phyloP scores from a whole-genome alignment of 768 basidiomycete genomes.

The Rhodotorula toruloides region DNA sequence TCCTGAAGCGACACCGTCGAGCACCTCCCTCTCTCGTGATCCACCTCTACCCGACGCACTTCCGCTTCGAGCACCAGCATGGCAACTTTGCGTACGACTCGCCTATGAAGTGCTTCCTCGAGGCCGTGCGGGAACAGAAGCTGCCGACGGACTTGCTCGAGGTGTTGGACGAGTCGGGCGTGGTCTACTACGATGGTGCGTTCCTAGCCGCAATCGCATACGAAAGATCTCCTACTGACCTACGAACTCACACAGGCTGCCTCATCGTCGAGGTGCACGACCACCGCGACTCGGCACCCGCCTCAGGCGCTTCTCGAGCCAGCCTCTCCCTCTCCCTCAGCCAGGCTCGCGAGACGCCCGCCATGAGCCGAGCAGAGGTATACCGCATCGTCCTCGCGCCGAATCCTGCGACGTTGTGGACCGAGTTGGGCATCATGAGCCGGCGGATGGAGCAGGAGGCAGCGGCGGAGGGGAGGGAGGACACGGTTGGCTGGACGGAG shows the following conservation, averaged over 20 bases:
- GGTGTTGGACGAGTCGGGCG: constrained; percentile 44
- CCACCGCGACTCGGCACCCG: constrained; percentile 40
- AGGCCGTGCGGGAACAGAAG: constrained; percentile 48
- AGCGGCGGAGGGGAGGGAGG: constrained; percentile 21
- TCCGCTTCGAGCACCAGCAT: constrained; percentile 50
- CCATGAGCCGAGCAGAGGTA: constrained; percentile 26
- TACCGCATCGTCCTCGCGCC: constrained; percentile 45
- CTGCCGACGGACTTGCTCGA: constrained; percentile 48
- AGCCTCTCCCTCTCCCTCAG: constrained; percentile 15
- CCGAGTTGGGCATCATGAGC: constrained; percentile 40
- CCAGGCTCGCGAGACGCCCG: constrained; percentile 23
- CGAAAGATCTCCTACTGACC: constrained; percentile 34
- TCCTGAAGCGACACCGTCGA: constrained; percentile 49
- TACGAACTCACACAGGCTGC: constrained; percentile 43
- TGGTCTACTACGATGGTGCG: constrained; percentile 39
- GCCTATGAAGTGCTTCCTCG: constrained; percentile 51
- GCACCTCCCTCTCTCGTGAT: constrained; percentile 48
- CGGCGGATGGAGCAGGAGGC: constrained; percentile 14
- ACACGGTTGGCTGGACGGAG: constrained; percentile 45
- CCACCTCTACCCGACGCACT: constrained; percentile 48
- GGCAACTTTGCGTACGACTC: constrained; percentile 48
- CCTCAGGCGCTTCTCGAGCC: not conserved
- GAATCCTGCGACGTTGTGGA: constrained; percentile 45
- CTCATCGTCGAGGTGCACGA: constrained; percentile 52
- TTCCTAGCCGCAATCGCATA: not conserved